Evolutionary conservation across 768 basidiomycete species (phyloP).

Genomic region (Psilocybe sp.): DNA sequence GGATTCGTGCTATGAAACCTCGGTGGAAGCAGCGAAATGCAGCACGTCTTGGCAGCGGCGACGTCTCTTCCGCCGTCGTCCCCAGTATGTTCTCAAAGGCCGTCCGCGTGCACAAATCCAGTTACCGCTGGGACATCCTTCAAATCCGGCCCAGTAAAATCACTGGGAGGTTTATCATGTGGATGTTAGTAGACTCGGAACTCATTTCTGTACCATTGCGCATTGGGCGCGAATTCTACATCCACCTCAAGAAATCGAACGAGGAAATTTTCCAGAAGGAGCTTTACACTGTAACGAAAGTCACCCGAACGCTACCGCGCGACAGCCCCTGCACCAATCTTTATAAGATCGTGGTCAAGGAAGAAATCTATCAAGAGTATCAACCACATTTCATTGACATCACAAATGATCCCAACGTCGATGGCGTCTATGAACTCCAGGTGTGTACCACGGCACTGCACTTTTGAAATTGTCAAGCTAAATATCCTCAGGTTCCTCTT

Average conservation of each 20-base stretch:
- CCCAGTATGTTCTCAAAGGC: constrained; percentile 72
- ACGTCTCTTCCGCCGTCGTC: constrained; percentile 37
- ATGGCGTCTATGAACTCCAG: constrained; percentile 93
- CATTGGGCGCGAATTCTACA: constrained; percentile 89
- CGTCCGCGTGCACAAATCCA: constrained; percentile 48
- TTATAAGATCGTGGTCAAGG: constrained; percentile 79
- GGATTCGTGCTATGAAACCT: constrained; percentile 73
- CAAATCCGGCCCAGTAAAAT: constrained; percentile 80
- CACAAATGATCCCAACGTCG: constrained; percentile 91
- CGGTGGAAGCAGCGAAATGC: constrained; percentile 70
- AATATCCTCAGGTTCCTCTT: constrained; percentile 65
- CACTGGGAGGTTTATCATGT: constrained; percentile 82
- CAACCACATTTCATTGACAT: constrained; percentile 91
- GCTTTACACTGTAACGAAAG: constrained; percentile 69
- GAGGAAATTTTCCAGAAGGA: constrained; percentile 66
- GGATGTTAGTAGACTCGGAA: constrained; percentile 81
- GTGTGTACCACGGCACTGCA: constrained; percentile 34
- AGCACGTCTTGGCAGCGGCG: constrained; percentile 39
- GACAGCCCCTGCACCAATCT: constrained; percentile 75
- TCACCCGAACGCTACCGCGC: constrained; percentile 76
- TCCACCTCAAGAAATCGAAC: constrained; percentile 78
- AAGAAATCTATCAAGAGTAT: constrained; percentile 79
- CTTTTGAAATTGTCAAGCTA: constrained; percentile 1
- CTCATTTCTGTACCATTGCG: constrained; percentile 80
- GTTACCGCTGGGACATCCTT: constrained; percentile 86